Percentiles rank a stretch among this genome's conserved stretches.
Evolutionary conservation across 2,329 filamentous ascomycete species (phyloP).

Genomic region (Davidsoniella eucalypti): DNA sequence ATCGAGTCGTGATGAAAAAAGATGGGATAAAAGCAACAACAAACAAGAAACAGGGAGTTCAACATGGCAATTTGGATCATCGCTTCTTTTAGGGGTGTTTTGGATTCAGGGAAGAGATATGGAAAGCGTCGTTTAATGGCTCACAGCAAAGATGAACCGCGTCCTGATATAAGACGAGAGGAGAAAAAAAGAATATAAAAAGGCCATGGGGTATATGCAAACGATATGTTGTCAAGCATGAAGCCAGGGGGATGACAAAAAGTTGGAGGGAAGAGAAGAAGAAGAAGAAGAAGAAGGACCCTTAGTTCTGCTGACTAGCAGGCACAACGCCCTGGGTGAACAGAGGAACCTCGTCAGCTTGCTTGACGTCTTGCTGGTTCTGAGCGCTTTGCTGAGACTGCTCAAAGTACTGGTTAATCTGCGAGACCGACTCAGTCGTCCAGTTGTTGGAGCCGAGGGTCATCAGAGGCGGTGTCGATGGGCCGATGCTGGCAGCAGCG

Average conservation of each 20-base stretch:
- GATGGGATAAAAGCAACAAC: neutral
- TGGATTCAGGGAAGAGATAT: too few species aligned
- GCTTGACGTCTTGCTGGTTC: constrained; percentile 17
- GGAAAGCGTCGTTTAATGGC: neutral
- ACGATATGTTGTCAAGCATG: constrained; percentile 11
- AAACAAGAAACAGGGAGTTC: neutral
- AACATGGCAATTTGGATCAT: neutral
- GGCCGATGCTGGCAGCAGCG: constrained; percentile 24
- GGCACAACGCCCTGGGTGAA: neutral
- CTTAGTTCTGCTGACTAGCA: neutral
- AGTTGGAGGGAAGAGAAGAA: neutral
- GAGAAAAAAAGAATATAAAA: neutral
- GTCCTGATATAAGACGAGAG: neutral
- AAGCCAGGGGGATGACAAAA: neutral
- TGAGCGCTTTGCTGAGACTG: constrained; percentile 48
- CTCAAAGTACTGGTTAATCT: constrained; percentile 78
- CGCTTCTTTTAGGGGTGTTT: neutral
- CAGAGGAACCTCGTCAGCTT: constrained; percentile 7
- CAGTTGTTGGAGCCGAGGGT: constrained; percentile 35
- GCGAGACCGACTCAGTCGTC: constrained; percentile 65
- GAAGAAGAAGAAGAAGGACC: neutral
- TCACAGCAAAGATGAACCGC: constrained; percentile 1
- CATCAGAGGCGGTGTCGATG: constrained; percentile 29
- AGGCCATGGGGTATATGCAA: constrained; percentile 10
- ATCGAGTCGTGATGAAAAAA: neutral